phyloP scores from a whole-genome alignment of 768 basidiomycete genomes.

The Amanita polypyramis region DNA sequence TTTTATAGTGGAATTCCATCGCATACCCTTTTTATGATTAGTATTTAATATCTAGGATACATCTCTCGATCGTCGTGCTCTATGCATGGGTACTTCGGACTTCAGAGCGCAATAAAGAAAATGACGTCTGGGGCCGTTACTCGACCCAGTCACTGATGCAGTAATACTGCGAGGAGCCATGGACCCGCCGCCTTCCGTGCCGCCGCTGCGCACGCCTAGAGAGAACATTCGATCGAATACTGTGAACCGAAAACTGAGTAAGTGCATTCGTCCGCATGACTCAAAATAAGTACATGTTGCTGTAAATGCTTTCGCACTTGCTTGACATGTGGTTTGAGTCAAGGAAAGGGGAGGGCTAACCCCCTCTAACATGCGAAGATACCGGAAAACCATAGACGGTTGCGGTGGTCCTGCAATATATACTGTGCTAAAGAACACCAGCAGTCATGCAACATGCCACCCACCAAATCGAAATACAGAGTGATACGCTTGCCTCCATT shows the following conservation, averaged over 20 bases:
- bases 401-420: constrained; percentile 58
- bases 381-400: constrained; percentile 89
- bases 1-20: not conserved
- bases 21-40: not conserved
- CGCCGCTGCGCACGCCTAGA: constrained; percentile 69
- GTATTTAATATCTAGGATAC: constrained; percentile 1
- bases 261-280: not conserved
- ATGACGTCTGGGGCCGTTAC: constrained; percentile 68
- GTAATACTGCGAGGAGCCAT: constrained; percentile 54
- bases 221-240: constrained; percentile 90
- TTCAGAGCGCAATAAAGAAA: constrained; percentile 77
- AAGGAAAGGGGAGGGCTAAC: constrained; percentile 82
- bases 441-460: constrained; percentile 7
- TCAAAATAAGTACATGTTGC: constrained; percentile 53
- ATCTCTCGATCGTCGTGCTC: constrained; percentile 19
- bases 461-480: constrained; percentile 80
- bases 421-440: constrained; percentile 1
- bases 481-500: constrained; percentile 85
- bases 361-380: constrained; percentile 83
- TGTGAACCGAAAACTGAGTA: constrained; percentile 19
- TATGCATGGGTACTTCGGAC: constrained; percentile 40
- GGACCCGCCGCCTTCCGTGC: constrained; percentile 51
- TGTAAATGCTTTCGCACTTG: constrained; percentile 80
- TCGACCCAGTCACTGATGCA: constrained; percentile 50
- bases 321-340: constrained; percentile 82